These are phyloP conservation scores for Primulina eburnea DNA, from an alignment of 257 asterid species.

Conservation along the genomic window DNA sequence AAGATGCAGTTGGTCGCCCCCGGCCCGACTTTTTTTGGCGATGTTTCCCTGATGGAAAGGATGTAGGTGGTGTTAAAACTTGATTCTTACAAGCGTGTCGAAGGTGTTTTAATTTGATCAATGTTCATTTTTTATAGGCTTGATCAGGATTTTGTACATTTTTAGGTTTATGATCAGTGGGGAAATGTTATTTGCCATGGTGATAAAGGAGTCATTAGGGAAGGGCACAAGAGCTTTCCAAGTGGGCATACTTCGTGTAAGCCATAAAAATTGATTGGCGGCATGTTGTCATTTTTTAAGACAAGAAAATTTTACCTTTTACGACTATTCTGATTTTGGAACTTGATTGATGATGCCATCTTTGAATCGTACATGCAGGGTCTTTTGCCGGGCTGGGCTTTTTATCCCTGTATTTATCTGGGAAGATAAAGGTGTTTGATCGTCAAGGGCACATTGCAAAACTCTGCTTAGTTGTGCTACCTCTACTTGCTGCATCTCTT, in stretches of 20 bases:
- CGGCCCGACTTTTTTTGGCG: constrained; percentile 97
- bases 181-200: constrained; percentile 86
- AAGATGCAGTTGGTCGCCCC: constrained; percentile 86
- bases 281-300: constrained; percentile 2
- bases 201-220: constrained; percentile 37
- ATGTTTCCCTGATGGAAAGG: constrained; percentile 91
- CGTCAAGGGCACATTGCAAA: constrained; percentile 70
- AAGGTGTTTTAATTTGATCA: not conserved
- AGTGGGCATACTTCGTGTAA: constrained; percentile 94
- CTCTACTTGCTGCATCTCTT: constrained; percentile 57
- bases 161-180: constrained; percentile 63
- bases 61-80: constrained; percentile 43
- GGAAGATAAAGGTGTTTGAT: constrained; percentile 75
- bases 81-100: constrained; percentile 11
- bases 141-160: constrained; percentile 24
- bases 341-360: not conserved
- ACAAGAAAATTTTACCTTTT: not conserved
- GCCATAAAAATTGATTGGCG: constrained; percentile 20
- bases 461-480: constrained; percentile 64
- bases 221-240: constrained; percentile 82
- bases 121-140: constrained; percentile 1
- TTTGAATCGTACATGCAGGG: constrained; percentile 41
- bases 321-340: not conserved
- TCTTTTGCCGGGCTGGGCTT: constrained; percentile 81
- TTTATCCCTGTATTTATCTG: constrained; percentile 68